phyloP scores from a whole-genome alignment of 768 basidiomycete species.

The Russula sp. region DNA sequence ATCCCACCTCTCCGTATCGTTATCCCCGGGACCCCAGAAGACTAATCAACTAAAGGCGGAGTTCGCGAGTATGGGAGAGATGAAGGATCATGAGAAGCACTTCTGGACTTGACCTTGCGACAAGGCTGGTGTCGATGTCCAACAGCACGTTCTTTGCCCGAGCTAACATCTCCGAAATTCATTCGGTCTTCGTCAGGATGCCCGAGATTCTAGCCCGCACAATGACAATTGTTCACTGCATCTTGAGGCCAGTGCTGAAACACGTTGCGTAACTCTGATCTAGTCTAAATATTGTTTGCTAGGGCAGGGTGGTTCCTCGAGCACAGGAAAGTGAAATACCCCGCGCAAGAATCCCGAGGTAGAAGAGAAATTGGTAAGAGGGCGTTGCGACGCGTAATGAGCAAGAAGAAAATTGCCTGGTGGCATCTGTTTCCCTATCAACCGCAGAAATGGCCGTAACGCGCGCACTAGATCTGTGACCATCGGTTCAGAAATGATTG shows the following conservation, averaged over 20 bases:
- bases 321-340: slow-evolving; percentile 10
- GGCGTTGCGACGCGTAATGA: neutral
- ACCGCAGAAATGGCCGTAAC: neutral
- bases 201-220: slow-evolving; percentile 16
- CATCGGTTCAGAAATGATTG: too few species aligned
- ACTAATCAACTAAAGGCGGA: too few species aligned
- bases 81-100: neutral
- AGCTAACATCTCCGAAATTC: slow-evolving; percentile 9
- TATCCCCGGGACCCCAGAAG: too few species aligned
- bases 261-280: slow-evolving; percentile 18
- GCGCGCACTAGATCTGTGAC: neutral
- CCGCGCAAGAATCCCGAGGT: too few species aligned
- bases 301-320: neutral
- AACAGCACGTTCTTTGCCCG: slow-evolving; percentile 12
- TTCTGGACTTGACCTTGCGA: neutral
- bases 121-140: neutral
- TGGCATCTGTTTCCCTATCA: neutral
- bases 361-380: slow-evolving; percentile 5
- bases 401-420: too few species aligned
- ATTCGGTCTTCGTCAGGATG: neutral
- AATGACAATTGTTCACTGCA: slow-evolving; percentile 12
- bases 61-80: too few species aligned
- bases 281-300: neutral
- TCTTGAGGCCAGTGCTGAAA: slow-evolving; percentile 23
- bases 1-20: too few species aligned